Evolutionary conservation across 768 basidiomycete genomes (phyloP).

Genomic region (Termitomyces sp.): DNA sequence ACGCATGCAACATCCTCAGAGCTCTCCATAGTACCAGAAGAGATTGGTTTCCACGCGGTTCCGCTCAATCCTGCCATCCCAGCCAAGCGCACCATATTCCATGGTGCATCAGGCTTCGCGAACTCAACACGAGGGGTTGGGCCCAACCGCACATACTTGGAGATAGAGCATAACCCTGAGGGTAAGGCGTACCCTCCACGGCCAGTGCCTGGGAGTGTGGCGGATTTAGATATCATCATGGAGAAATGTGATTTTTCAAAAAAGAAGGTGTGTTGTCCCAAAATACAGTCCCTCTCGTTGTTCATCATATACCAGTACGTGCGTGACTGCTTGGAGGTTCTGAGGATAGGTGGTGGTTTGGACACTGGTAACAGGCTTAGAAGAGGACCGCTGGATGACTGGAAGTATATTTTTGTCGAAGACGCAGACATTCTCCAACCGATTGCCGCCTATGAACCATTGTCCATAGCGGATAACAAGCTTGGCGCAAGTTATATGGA

Average conservation of each 20-base stretch:
- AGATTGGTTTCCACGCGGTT: conserved; percentile 51
- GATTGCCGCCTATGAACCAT: conserved; percentile 7
- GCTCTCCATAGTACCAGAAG: conserved; percentile 58
- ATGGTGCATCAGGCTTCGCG: conserved; percentile 39
- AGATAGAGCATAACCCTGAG: conserved; percentile 58
- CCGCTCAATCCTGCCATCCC: conserved; percentile 78
- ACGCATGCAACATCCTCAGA: conserved; percentile 1
- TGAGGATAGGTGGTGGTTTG: conserved; percentile 86
- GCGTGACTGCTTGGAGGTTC: conserved; percentile 93
- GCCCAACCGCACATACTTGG: conserved; percentile 73
- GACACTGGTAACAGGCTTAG: conserved; percentile 77
- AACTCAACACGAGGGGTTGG: conserved; percentile 67
- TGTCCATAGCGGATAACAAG: conserved; percentile 38
- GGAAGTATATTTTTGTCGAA: conserved; percentile 89
- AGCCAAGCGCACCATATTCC: conserved; percentile 41
- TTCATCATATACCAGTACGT: conserved; percentile 64
- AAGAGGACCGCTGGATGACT: conserved; percentile 73
- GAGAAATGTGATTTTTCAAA: conserved; percentile 89
- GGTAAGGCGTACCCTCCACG: conserved; percentile 82
- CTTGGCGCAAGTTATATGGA: conserved; percentile 66
- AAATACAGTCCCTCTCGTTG: not conserved
- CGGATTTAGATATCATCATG: conserved; percentile 89
- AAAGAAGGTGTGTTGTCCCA: conserved; percentile 52
- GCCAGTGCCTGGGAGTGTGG: conserved; percentile 78
- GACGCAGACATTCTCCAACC: conserved; percentile 30